phyloP scores from a whole-genome alignment of 1,139 yeast species.

The Nadsonia commutata region DNA sequence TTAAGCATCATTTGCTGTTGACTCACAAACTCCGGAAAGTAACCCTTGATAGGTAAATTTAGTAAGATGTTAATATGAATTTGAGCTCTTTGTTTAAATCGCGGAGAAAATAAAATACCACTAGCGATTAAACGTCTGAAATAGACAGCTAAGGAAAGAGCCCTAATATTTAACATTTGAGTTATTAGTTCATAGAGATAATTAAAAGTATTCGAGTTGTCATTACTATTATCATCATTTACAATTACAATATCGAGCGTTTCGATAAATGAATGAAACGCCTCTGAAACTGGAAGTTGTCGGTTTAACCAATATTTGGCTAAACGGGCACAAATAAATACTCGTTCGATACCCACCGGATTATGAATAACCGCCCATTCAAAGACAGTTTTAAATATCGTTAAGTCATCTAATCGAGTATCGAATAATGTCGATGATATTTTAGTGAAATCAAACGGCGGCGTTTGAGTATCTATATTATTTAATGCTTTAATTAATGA shows the following conservation, averaged over 20 bases:
- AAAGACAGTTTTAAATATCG: slow-evolving; percentile 14
- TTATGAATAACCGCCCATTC: slow-evolving; percentile 19
- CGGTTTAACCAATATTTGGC: slow-evolving; percentile 2
- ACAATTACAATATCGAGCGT: background rate
- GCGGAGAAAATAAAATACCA: slow-evolving; percentile 46
- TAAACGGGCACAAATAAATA: slow-evolving; percentile 16
- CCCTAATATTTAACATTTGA: slow-evolving; percentile 31
- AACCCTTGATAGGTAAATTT: slow-evolving; percentile 32
- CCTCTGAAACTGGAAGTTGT: slow-evolving; percentile 10
- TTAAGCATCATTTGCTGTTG: slow-evolving; percentile 15
- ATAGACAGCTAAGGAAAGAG: slow-evolving; percentile 51
- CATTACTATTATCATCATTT: background rate
- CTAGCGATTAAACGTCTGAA: slow-evolving; percentile 69
- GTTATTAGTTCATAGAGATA: slow-evolving; percentile 38
- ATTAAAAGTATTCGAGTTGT: slow-evolving; percentile 15
- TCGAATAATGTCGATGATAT: slow-evolving; percentile 12
- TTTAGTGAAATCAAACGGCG: slow-evolving; percentile 12
- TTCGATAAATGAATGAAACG: slow-evolving; percentile 10
- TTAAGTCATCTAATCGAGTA: slow-evolving; percentile 11
- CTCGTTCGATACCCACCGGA: slow-evolving; percentile 14
- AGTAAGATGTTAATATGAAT: slow-evolving; percentile 37
- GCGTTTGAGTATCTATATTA: slow-evolving; percentile 12
- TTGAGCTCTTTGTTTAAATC: slow-evolving; percentile 20
- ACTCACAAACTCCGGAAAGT: slow-evolving; percentile 10
- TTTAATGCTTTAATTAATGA: slow-evolving; percentile 9